Evolutionary conservation across 441 rosid species (phyloP), one percentile per base, ranked within the genome.

Genomic region (Mallotus japonicus): DNA sequence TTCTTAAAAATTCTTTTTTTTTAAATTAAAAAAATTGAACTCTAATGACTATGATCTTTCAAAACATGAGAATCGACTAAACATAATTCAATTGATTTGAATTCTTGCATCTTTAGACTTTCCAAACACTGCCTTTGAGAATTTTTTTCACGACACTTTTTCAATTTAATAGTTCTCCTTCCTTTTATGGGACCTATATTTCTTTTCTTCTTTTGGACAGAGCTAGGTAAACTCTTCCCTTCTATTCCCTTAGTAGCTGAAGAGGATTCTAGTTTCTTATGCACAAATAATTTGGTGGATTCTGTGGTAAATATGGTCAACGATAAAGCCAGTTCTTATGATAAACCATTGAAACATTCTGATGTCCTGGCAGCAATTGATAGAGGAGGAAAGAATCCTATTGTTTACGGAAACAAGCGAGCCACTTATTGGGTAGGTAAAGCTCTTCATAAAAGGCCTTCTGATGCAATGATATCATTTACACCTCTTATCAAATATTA

Each of bases 371-470:
- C 88, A 75, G 99, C 96, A 62, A 92, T 95, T 78, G 97, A 95
- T 69, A 84, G 96, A 83, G 97, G 99, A 17, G 92, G 94, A 11
- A 86, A 85, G 76, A 81, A 77, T 79, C 86, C 83, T 62, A 79
- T 79, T 73, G 81, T 85, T 22, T 84, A 85, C 71, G 87, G 96
- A 77, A 76, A 75, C 61, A 82, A 83, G 76, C 91, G 96, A 24
- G 99, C 96, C 76, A 85, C 94, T 10, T 95, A 89, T 71, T 95
- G 97, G 96, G 97, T 95, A 80, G 56, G 85, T 83, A n/a, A n/a
- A n/a, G n/a, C n/a, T n/a, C n/a, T n/a, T 65, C n/a, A 47, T 28
- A 8, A 70, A 62, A 9, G 16, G 24, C 55, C 57, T 65, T 75
- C 71, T 56, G 56, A 34, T 2, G 8, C 20, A 20, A 19, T 16